These are phyloP conservation scores for Populus tremula DNA, from an alignment of 345 rosid species.

Conservation along the genomic window DNA sequence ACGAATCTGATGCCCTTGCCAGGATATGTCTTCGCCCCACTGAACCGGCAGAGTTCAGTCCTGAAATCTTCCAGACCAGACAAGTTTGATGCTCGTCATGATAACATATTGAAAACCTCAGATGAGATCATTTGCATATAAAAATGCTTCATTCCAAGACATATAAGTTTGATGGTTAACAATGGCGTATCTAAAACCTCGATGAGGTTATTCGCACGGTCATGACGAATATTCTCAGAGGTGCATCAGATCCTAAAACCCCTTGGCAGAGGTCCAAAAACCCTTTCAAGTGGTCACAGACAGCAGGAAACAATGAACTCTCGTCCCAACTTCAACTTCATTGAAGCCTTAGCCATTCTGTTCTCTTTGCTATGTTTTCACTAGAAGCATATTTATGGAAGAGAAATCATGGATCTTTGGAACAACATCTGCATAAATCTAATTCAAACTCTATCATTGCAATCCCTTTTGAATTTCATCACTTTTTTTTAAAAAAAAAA, in stretches of 20 bases:
- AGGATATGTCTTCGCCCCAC: conserved; percentile 70
- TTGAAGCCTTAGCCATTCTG: not conserved
- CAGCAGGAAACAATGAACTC: not conserved
- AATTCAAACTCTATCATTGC: no score
- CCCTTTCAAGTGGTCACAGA: not conserved
- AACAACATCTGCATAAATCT: no score
- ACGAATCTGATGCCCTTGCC: conserved; percentile 68
- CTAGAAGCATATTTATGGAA: no score
- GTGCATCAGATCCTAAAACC: not conserved
- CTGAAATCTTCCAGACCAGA: conserved; percentile 10
- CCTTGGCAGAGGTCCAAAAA: not conserved
- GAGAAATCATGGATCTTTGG: no score
- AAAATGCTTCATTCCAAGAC: not conserved
- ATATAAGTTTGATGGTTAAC: not conserved
- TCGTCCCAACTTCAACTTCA: not conserved
- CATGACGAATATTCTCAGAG: not conserved
- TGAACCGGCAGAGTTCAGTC: conserved; percentile 73
- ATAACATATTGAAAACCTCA: no score
- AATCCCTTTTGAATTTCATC: no score
- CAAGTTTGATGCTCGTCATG: no score
- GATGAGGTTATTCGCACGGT: not conserved
- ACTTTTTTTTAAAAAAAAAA: no score
- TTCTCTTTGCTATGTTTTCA: not conserved
- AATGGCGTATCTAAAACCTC: not conserved
- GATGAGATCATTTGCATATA: not conserved